Evolutionary conservation across 2,329 filamentous ascomycete genomes (phyloP).

Genomic region (Teratosphaeria destructans): DNA sequence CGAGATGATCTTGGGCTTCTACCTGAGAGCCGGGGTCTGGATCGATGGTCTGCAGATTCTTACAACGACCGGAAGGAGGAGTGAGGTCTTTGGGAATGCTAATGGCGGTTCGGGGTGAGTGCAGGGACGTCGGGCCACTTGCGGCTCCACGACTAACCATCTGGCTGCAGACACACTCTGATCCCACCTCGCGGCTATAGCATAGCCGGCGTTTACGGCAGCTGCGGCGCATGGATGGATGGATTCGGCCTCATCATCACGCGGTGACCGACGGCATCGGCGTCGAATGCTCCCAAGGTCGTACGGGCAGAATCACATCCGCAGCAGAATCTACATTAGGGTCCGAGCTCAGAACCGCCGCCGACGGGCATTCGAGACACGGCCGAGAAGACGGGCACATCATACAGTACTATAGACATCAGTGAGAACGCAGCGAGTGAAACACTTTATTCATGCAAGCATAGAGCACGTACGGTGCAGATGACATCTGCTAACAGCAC

Average conservation of each 20-base stretch:
- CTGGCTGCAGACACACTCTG: conserved; percentile 58
- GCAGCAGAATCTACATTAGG: neutral
- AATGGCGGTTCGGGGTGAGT: conserved; percentile 73
- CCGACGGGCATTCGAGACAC: neutral
- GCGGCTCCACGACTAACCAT: neutral
- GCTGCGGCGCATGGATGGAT: conserved; percentile 71
- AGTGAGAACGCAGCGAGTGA: neutral
- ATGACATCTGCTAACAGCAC: no score
- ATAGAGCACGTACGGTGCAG: neutral
- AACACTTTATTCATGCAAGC: neutral
- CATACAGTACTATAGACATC: neutral
- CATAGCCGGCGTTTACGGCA: conserved; percentile 79
- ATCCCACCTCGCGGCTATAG: conserved; percentile 83
- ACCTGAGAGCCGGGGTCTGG: conserved; percentile 67
- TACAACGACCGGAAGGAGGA: conserved; percentile 79
- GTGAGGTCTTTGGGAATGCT: conserved; percentile 72
- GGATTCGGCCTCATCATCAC: conserved; percentile 75
- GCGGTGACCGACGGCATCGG: conserved; percentile 38
- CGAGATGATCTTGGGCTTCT: conserved; percentile 80
- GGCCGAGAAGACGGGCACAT: neutral
- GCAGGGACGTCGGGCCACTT: neutral
- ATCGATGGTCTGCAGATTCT: conserved; percentile 84
- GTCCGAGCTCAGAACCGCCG: neutral
- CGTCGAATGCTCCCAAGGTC: neutral
- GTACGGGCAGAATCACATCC: neutral